A percentile compares a stretch with the other conserved stretches of the same genome.
phyloP scores from a whole-genome alignment of 192 early-diverging fungal species.

The Chytriomyces sp. region DNA sequence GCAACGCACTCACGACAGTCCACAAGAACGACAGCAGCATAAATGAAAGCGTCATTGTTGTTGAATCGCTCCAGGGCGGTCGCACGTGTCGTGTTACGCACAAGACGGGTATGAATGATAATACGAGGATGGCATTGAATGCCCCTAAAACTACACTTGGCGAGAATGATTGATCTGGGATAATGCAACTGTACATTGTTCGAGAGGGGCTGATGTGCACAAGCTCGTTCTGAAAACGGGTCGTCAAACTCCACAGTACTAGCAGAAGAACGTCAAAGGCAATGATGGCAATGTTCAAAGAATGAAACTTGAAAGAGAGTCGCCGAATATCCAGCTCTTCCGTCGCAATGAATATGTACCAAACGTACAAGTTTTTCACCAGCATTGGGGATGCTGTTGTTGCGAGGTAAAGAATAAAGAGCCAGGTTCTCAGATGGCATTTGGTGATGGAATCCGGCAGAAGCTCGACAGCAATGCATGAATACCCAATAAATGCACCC shows the following conservation, averaged over 20 bases:
- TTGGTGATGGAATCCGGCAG: not conserved
- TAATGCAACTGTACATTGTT: not conserved
- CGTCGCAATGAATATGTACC: constrained; percentile 6
- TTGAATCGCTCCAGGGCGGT: constrained; percentile 3
- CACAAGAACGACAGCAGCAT: not conserved
- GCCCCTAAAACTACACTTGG: not conserved
- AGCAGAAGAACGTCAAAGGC: not conserved
- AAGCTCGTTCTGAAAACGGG: not conserved
- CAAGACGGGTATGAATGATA: not conserved
- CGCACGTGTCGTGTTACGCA: not conserved
- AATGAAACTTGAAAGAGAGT: not conserved
- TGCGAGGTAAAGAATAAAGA: not conserved
- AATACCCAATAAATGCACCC: not conserved
- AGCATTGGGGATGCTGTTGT: not conserved
- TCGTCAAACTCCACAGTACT: not conserved
- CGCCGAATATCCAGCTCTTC: constrained; percentile 1
- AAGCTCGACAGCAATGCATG: not conserved
- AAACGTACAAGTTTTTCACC: constrained; percentile 20
- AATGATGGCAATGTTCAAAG: not conserved
- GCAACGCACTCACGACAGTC: no score
- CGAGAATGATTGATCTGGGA: not conserved
- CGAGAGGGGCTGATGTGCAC: not conserved
- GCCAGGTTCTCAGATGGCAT: not conserved
- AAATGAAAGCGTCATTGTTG: not conserved
- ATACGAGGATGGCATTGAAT: not conserved